These are phyloP conservation scores for Pseudopyrenochaeta lycopersici DNA, from an alignment of 2,329 filamentous ascomycete genomes.

Conservation along the genomic window DNA sequence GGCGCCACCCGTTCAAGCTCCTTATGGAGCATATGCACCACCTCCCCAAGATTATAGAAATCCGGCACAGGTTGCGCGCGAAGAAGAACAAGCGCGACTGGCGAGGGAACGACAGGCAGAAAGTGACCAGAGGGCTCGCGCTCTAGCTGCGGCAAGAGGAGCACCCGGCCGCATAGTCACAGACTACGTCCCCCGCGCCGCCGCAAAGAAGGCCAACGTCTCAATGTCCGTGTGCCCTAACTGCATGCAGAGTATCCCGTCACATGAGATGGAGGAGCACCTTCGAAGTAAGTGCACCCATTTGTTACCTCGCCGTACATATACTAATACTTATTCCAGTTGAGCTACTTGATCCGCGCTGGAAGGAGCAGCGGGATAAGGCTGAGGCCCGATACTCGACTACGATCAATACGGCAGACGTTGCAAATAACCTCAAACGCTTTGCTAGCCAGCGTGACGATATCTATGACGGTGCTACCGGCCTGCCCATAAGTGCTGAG, in stretches of 20 bases:
- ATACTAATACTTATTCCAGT: slow-evolving; percentile 60
- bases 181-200: slow-evolving; percentile 88
- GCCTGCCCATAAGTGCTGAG: slow-evolving; percentile 72
- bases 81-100: slow-evolving; percentile 49
- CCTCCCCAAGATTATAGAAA: slow-evolving; percentile 42
- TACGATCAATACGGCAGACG: slow-evolving; percentile 86
- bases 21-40: slow-evolving; percentile 36
- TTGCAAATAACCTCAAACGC: slow-evolving; percentile 95
- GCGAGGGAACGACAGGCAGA: slow-evolving; percentile 54
- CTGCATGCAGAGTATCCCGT: slow-evolving; percentile 88
- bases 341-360: slow-evolving; percentile 89
- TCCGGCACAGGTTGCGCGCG: slow-evolving; percentile 43
- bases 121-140: slow-evolving; percentile 74
- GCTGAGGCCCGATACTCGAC: slow-evolving; percentile 84
- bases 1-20: slow-evolving; percentile 39
- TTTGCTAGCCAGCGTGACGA: slow-evolving; percentile 88
- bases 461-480: slow-evolving; percentile 80
- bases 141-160: slow-evolving; percentile 78
- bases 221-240: slow-evolving; percentile 86
- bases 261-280: slow-evolving; percentile 87
- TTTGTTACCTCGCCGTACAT: background rate
- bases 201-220: slow-evolving; percentile 71
- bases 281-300: slow-evolving; percentile 75
- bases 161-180: slow-evolving; percentile 81
- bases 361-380: slow-evolving; percentile 95